Evolutionary conservation across 768 basidiomycete genomes (phyloP), one percentile per base, ranked within the genome.

Genomic region (Trametes elegans): DNA sequence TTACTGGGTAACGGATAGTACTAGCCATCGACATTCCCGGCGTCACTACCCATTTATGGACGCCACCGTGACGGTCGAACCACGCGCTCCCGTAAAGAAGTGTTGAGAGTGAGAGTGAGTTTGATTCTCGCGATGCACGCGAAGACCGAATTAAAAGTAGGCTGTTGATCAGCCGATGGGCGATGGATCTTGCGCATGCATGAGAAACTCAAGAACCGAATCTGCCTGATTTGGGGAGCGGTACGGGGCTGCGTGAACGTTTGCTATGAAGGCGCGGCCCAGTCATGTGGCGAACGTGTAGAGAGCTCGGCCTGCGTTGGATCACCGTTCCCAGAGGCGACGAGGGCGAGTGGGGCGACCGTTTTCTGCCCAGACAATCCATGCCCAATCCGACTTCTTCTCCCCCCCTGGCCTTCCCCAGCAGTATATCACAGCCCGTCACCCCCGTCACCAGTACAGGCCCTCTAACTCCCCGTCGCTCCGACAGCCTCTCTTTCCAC

Each of bases 271-370:
- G 11, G 10, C 21, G 35, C 23, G 18, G 27, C 48, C 26, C 50
- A 36, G 32, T 44, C 51, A 53, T 53, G 51, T 44, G 51, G 14
- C 51, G 51, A 53, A 53, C 51, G 51, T 53, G 42, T 18, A 38
- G 19, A n/a, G n/a, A 7, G 21, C 27, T n/a, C 26, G 26, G 28
- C 41, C 10, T 14, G 26, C 29, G 10, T 21, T 13, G 18, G 28
- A 21, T 31, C 16, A 23, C 24, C 27, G 46, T 35, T 47, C 19
- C 46, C 32, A 34, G 34, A 32, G 29, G 34, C 34, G 6, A 35
- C n/a, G 34, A 35, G 34, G 13, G 13, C 34, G n/a, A n/a, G n/a
- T n/a, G n/a, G n/a, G n/a, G n/a, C n/a, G n/a, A n/a, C n/a, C 11
- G 34, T 35, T 35, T n/a, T 6, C 41, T 42, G 23, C 41, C 24